Percentiles rank a stretch among this genome's conserved stretches.
Conservation (phyloP, 768 basidiomycete genomes). For the Trametes villosa region DNA sequence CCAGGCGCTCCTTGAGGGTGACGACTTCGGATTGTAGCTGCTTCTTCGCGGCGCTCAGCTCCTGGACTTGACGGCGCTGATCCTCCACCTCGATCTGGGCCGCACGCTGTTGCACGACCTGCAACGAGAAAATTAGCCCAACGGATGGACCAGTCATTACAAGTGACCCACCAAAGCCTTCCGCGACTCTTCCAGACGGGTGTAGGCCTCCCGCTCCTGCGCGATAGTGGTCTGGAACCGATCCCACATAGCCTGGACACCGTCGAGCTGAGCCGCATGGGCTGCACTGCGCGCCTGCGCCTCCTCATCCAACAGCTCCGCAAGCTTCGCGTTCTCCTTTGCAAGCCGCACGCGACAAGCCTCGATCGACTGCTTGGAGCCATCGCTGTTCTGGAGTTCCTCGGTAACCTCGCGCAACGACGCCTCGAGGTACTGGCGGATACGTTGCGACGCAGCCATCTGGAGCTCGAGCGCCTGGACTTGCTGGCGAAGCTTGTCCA, state of each 20-base stretch:
- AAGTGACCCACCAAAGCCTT: constrained; percentile 62
- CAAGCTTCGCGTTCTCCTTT: constrained; percentile 58
- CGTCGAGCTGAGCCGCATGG: constrained; percentile 65
- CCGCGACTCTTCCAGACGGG: constrained; percentile 68
- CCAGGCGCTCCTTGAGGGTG: constrained; percentile 59
- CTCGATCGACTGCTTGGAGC: constrained; percentile 65
- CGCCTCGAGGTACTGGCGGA: constrained; percentile 64
- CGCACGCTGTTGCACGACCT: constrained; percentile 71
- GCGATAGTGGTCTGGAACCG: constrained; percentile 64
- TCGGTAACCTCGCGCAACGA: constrained; percentile 62
- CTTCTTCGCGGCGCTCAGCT: constrained; percentile 58
- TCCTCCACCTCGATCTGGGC: constrained; percentile 68
- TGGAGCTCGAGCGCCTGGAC: constrained; percentile 69
- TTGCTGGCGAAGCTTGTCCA: constrained; percentile 60
- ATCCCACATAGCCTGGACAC: constrained; percentile 67
- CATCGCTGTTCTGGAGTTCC: constrained; percentile 67
- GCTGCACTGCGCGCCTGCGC: constrained; percentile 63
- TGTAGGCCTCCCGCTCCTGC: constrained; percentile 64
- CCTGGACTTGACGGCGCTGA: constrained; percentile 64
- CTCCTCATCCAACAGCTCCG: constrained; percentile 63
- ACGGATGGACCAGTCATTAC: neutral
- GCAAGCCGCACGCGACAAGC: constrained; percentile 58
- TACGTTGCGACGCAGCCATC: constrained; percentile 69
- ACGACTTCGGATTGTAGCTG: constrained; percentile 59
- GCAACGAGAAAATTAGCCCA: constrained; percentile 7